Percentiles rank a stretch among this genome's conserved stretches.
Conservation (phyloP, 192 early-diverging fungal genomes). For the Podila epicladia region DNA sequence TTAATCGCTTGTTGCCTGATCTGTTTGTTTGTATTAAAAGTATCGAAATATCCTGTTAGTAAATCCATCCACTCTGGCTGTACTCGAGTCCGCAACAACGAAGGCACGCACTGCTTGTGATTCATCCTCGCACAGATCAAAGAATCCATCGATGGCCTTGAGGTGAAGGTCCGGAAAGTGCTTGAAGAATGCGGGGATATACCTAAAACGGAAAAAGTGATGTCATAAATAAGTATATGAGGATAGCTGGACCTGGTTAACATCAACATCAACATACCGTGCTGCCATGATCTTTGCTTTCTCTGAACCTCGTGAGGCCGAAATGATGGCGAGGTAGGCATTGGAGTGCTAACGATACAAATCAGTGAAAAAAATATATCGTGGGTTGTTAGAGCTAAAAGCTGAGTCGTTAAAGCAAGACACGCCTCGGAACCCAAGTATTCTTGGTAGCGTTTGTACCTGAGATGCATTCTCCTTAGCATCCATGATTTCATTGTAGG, state of each 20-base stretch:
- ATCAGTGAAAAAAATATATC: neutral
- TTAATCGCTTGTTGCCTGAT: conserved; percentile 44
- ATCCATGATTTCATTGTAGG: conserved; percentile 48
- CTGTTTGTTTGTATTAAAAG: conserved; percentile 5
- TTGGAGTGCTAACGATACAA: conserved; percentile 22
- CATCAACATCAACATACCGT: conserved; percentile 9
- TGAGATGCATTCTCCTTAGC: conserved; percentile 38
- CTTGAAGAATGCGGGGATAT: conserved; percentile 48
- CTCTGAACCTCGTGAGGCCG: conserved; percentile 37
- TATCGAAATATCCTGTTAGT: no score
- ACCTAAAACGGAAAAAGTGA: conserved; percentile 10
- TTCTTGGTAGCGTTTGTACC: conserved; percentile 8
- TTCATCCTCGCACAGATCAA: conserved; percentile 53
- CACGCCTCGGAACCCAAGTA: no score
- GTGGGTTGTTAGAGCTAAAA: neutral
- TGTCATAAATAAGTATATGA: neutral
- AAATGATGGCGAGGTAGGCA: conserved; percentile 41
- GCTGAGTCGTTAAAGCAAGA: no score
- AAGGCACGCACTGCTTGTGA: conserved; percentile 16
- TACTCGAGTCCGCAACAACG: neutral
- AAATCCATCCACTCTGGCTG: neutral
- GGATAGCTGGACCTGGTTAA: neutral
- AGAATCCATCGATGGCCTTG: conserved; percentile 49
- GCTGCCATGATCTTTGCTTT: conserved; percentile 39
- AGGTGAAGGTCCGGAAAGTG: conserved; percentile 40